phyloP scores from a whole-genome alignment of 176 grass and related monocot genomes.

The Carex littledalei region DNA sequence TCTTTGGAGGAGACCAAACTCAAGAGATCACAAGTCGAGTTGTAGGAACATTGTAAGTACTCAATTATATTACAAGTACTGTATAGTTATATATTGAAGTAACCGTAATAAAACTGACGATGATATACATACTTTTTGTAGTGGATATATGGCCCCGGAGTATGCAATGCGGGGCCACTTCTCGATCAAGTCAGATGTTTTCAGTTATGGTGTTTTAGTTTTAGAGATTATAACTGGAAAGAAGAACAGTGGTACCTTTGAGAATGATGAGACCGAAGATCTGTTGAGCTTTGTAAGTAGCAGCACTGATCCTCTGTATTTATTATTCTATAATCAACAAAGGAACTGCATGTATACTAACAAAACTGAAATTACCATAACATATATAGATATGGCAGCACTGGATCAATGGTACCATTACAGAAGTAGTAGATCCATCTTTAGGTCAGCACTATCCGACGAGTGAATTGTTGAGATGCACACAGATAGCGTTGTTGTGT shows the following conservation, averaged over 20 bases:
- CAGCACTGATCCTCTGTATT: neutral
- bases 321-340: neutral
- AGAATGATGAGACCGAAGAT: slow-evolving; percentile 3
- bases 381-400: slow-evolving; percentile 17
- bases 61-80: neutral
- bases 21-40: slow-evolving; percentile 29
- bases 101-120: neutral
- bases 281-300: slow-evolving; percentile 33
- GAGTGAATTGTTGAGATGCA: slow-evolving; percentile 25
- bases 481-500: slow-evolving; percentile 25
- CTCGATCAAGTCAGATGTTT: slow-evolving; percentile 31
- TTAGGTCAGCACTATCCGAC: slow-evolving; percentile 13
- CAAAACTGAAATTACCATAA: neutral
- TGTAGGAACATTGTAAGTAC: slow-evolving; percentile 31
- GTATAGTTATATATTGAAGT: neutral
- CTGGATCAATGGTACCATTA: slow-evolving; percentile 1
- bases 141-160: slow-evolving; percentile 36
- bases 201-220: slow-evolving; percentile 28
- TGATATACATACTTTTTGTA: neutral
- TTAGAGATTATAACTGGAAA: slow-evolving; percentile 26
- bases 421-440: slow-evolving; percentile 18
- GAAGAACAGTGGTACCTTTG: slow-evolving; percentile 13
- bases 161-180: slow-evolving; percentile 20
- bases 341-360: neutral
- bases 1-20: slow-evolving; percentile 36